Percentiles rank a stretch among this genome's conserved stretches.
Evolutionary conservation across 2,329 filamentous ascomycete species (phyloP).

Genomic region (Furcasterigmium sp.): DNA sequence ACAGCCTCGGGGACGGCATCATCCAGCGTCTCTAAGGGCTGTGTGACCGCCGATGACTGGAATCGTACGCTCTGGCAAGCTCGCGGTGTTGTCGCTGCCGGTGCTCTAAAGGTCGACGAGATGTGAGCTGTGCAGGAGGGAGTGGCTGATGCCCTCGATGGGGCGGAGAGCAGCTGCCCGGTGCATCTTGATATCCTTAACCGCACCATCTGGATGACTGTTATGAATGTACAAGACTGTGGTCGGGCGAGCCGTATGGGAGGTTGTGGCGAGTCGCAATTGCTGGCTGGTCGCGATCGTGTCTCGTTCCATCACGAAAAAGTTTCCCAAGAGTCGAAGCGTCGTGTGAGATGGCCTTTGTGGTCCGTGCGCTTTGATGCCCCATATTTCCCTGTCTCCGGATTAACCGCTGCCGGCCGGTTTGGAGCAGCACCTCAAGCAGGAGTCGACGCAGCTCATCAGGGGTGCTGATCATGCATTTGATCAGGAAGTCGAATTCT

Average conservation of each 20-base stretch:
- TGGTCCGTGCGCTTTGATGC: background rate
- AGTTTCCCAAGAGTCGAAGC: conserved; percentile 27
- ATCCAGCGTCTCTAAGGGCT: conserved; percentile 17
- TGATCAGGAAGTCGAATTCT: no score
- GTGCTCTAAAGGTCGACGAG: conserved; percentile 8
- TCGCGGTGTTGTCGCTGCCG: background rate
- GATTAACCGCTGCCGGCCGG: no score
- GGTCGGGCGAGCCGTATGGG: conserved; percentile 5
- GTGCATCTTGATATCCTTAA: conserved; percentile 35
- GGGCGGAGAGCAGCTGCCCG: conserved; percentile 33
- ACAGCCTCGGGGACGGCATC: conserved; percentile 11
- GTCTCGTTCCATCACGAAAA: conserved; percentile 19
- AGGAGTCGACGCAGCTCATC: no score
- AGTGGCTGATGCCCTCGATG: conserved; percentile 11
- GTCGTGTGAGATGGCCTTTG: conserved; percentile 23
- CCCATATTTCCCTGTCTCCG: no score
- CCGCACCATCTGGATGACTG: conserved; percentile 31
- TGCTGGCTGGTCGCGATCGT: conserved; percentile 28
- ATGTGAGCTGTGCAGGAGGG: conserved; percentile 10
- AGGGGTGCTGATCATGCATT: no score
- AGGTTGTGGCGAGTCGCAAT: conserved; percentile 25
- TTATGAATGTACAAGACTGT: conserved; percentile 1
- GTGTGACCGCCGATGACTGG: conserved; percentile 25
- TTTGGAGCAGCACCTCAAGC: no score
- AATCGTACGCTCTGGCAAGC: conserved; percentile 14